phyloP scores from a whole-genome alignment of 73 alveolate species.

The Paramecium sonneborni region DNA sequence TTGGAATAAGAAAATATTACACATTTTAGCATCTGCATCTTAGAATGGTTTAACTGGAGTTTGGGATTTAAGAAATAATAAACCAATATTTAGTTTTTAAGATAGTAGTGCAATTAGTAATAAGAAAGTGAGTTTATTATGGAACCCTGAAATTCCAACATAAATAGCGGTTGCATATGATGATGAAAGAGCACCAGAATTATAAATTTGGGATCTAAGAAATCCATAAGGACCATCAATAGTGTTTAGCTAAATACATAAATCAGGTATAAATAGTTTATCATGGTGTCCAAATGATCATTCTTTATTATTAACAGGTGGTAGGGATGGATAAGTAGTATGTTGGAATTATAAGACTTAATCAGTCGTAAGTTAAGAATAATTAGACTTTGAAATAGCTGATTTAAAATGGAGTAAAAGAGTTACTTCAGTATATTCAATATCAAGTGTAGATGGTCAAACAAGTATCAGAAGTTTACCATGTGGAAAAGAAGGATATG shows the following conservation, averaged over 20 bases:
- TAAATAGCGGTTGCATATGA: conserved; percentile 83
- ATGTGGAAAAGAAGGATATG: conserved; percentile 55
- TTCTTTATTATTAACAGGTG: conserved; percentile 74
- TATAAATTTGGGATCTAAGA: conserved; percentile 90
- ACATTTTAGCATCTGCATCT: conserved; percentile 87
- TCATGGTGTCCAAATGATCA: conserved; percentile 87
- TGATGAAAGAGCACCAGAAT: conserved; percentile 73
- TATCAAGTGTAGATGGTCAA: conserved; percentile 18
- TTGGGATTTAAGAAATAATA: conserved; percentile 83
- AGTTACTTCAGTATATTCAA: conserved; percentile 37
- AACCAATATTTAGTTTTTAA: conserved; percentile 74
- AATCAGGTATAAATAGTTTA: conserved; percentile 71
- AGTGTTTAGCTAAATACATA: conserved; percentile 72
- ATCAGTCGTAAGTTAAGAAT: conserved; percentile 64
- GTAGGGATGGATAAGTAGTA: conserved; percentile 70
- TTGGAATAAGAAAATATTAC: conserved; percentile 86
- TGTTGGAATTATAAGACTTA: conserved; percentile 77
- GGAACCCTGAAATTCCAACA: conserved; percentile 90
- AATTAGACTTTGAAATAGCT: conserved; percentile 44
- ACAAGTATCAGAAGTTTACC: not conserved
- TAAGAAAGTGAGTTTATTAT: conserved; percentile 70
- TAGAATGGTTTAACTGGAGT: conserved; percentile 83
- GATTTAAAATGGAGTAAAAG: conserved; percentile 54
- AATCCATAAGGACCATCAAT: conserved; percentile 81
- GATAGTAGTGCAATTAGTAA: conserved; percentile 64